phyloP scores from a whole-genome alignment of 805 yeast genomes.

The Schizosaccharomyces osmophilus region DNA sequence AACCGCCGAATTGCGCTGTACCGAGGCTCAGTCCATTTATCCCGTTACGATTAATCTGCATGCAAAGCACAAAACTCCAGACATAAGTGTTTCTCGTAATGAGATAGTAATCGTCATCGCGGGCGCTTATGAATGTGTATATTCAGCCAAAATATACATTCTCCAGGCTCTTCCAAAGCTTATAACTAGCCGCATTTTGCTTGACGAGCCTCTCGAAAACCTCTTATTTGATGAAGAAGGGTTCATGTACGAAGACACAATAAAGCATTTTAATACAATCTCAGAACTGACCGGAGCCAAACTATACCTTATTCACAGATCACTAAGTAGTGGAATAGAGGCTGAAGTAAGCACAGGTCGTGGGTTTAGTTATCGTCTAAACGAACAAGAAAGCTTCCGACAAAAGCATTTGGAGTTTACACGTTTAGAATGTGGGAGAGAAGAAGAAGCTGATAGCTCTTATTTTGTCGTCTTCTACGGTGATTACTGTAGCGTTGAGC shows the following conservation, averaged over 20 bases:
- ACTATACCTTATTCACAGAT: neutral
- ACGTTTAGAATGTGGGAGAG: neutral
- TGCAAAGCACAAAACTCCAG: neutral
- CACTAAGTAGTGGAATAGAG: neutral
- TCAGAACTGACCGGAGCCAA: neutral
- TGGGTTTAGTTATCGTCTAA: neutral
- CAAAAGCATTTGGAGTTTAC: neutral
- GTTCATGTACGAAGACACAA: neutral
- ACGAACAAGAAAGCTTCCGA: neutral
- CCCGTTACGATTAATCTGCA: neutral
- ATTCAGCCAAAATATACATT: neutral
- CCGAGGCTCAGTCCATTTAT: neutral
- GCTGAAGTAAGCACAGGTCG: neutral
- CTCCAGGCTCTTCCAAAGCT: neutral
- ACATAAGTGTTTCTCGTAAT: neutral
- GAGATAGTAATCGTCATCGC: neutral
- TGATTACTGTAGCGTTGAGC: neutral
- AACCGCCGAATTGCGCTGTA: neutral
- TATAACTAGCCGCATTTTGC: neutral
- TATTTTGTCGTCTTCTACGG: neutral
- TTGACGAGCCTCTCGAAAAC: neutral
- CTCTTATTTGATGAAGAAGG: neutral
- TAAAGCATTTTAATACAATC: neutral
- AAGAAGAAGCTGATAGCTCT: neutral
- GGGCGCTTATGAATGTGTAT: neutral